Base-by-base conservation (phyloP, 371 early-diverging fungal species). In the Mucor velutinosus region DNA sequence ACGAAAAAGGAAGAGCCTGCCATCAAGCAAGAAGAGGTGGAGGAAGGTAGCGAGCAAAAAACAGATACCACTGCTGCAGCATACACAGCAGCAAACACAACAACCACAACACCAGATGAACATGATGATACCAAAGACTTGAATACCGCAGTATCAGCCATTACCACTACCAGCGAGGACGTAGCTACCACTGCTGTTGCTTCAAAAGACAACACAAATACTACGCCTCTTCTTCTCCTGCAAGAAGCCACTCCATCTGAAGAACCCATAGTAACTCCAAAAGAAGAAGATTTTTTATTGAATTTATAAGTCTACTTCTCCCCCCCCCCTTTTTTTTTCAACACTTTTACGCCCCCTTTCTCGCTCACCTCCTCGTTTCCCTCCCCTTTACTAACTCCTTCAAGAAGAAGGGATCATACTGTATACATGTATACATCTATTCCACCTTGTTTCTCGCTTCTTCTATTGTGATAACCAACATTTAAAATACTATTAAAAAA, bases 1-100 rank as follows among this genome's bases (percentile, higher is more conserved):
- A 81, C 76, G 23, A 82, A 82, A 41, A 82, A 82, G 27, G 71
- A 71, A 49, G 68, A 71, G 23, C 58, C 70, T 15, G 49, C 23
- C 0, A 23, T 30, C 6, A 23, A 55, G n/a, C 57, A 39, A 56
- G 43, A 62, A 21, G 23, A 51, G 27, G 12, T 30, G 32, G 33
- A 47, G 32, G 55, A 53, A 53, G 32, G 58, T 1, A 33, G 15
- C 23, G 32, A 56, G 29, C 32, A 56, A 5, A 17, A 32, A 57
- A 32, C 58, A 57, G 33, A 57, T 29, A 57, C 58, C 29, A 23
- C 33, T 32, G 29, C 43, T 43, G 8, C 7, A 0, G 8, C 55
- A 27, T 25, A 29, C 6, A 7, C 30, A 25, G 23, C 25, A 55
- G 12, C 29, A 25, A 53, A 1, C 4, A 53, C 53, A 32, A 30